Conservation (phyloP, 1,139 yeast genomes). For the Hansenula sp. region DNA sequence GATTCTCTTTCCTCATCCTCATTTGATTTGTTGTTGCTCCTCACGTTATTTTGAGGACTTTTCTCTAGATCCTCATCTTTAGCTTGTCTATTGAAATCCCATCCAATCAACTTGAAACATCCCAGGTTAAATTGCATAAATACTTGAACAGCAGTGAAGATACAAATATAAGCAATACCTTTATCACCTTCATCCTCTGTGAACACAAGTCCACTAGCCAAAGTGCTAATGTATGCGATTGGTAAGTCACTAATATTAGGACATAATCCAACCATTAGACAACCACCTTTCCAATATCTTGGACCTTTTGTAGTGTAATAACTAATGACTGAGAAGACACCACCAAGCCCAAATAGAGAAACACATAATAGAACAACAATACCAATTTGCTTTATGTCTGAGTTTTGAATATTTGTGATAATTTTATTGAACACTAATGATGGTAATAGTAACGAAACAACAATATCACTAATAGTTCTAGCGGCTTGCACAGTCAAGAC, state of each 20-base stretch:
- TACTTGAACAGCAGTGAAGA: slow-evolving; percentile 70
- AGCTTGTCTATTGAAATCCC: slow-evolving; percentile 47
- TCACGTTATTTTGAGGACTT: not conserved
- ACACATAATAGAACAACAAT: slow-evolving; percentile 37
- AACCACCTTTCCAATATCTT: slow-evolving; percentile 77
- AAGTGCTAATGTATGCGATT: slow-evolving; percentile 82
- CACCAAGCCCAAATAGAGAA: slow-evolving; percentile 14
- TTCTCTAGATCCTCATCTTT: slow-evolving; percentile 4
- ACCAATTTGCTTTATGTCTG: slow-evolving; percentile 76
- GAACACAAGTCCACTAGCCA: slow-evolving; percentile 65
- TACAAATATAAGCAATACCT: slow-evolving; percentile 86
- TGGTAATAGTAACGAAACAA: slow-evolving; percentile 72
- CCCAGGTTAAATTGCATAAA: slow-evolving; percentile 76
- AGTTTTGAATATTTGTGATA: slow-evolving; percentile 64
- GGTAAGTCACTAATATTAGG: slow-evolving; percentile 84
- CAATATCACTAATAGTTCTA: slow-evolving; percentile 65
- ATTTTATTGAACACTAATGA: slow-evolving; percentile 77
- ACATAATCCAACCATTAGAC: slow-evolving; percentile 74
- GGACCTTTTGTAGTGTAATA: slow-evolving; percentile 36
- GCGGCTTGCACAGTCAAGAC: slow-evolving; percentile 74
- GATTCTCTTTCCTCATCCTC: not conserved
- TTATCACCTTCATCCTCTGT: slow-evolving; percentile 55
- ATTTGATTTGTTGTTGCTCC: not conserved
- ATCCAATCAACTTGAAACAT: slow-evolving; percentile 62
- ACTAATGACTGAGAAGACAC: slow-evolving; percentile 11